Conservation (phyloP, 495 filamentous ascomycete genomes). For the Thermothielavioides terrestris region DNA sequence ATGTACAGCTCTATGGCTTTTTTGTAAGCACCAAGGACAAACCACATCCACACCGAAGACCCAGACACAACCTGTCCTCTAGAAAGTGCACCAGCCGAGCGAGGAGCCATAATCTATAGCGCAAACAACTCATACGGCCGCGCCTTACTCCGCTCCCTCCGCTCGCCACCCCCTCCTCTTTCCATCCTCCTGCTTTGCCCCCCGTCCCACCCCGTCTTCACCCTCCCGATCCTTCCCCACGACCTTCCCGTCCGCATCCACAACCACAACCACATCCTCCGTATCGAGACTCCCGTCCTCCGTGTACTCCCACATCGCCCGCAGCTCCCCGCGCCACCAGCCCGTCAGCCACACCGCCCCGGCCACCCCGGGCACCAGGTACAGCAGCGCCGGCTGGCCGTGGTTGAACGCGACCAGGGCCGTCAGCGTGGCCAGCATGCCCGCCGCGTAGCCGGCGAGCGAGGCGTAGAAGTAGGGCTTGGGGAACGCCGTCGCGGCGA, state of each 20-base stretch:
- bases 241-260: constrained; percentile 16
- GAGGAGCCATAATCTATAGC: neutral
- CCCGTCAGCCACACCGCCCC: constrained; percentile 70
- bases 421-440: constrained; percentile 67
- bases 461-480: constrained; percentile 85
- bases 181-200: neutral
- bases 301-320: constrained; percentile 70
- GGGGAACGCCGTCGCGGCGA: constrained; percentile 51
- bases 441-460: constrained; percentile 66
- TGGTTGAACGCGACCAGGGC: constrained; percentile 73
- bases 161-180: neutral
- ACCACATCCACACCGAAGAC: too few relatives aligned
- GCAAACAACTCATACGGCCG: neutral
- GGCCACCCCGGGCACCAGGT: constrained; percentile 83
- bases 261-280: constrained; percentile 38
- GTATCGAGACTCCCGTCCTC: constrained; percentile 55
- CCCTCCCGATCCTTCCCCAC: constrained; percentile 8
- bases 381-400: constrained; percentile 85
- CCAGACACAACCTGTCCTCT: too few relatives aligned
- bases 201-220: constrained; percentile 1
- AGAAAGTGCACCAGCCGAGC: too few relatives aligned
- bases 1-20: too few relatives aligned
- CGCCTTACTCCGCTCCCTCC: neutral
- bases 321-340: constrained; percentile 57
- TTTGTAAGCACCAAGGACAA: too few relatives aligned